phyloP scores from a whole-genome alignment of 1,139 yeast genomes.

The Diutina catenulata region DNA sequence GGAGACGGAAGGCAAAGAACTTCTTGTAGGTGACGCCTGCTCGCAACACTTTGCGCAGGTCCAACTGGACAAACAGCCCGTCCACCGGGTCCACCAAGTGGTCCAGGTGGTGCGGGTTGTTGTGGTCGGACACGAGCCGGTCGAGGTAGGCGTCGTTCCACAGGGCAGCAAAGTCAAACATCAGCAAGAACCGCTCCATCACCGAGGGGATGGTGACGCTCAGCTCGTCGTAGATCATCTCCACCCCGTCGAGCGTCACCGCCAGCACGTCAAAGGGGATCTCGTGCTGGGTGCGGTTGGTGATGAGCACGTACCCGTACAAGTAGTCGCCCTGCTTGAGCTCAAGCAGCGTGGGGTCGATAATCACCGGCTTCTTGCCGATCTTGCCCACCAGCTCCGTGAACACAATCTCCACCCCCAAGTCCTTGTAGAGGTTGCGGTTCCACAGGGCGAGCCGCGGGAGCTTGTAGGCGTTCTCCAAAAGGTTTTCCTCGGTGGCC shows the following conservation, averaged over 20 bases:
- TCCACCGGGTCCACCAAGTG: conserved; percentile 19
- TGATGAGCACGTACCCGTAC: conserved; percentile 1
- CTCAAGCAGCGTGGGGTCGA: not conserved
- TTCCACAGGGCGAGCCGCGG: not conserved
- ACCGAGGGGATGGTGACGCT: conserved; percentile 8
- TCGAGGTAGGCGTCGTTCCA: conserved; percentile 28
- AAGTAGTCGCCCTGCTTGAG: not conserved
- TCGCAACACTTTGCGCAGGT: conserved; percentile 17
- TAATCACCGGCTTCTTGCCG: not conserved
- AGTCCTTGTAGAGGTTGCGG: not conserved
- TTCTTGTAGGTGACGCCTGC: conserved; percentile 28
- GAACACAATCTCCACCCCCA: not conserved
- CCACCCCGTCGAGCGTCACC: conserved; percentile 9
- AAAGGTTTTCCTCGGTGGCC: not conserved
- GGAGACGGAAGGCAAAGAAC: conserved; percentile 28
- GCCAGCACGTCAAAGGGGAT: conserved; percentile 10
- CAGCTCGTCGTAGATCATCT: conserved; percentile 8
- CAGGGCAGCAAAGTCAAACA: conserved; percentile 32
- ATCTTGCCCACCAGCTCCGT: conserved; percentile 1
- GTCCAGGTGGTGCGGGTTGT: conserved; percentile 10
- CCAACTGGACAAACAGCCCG: conserved; percentile 17
- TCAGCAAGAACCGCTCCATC: conserved; percentile 17
- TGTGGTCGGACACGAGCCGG: conserved; percentile 15
- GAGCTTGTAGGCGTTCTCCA: not conserved
- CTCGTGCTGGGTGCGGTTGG: not conserved